Base-by-base conservation (phyloP, 2,329 filamentous ascomycete species). In the Trichoderma afroharzianum region DNA sequence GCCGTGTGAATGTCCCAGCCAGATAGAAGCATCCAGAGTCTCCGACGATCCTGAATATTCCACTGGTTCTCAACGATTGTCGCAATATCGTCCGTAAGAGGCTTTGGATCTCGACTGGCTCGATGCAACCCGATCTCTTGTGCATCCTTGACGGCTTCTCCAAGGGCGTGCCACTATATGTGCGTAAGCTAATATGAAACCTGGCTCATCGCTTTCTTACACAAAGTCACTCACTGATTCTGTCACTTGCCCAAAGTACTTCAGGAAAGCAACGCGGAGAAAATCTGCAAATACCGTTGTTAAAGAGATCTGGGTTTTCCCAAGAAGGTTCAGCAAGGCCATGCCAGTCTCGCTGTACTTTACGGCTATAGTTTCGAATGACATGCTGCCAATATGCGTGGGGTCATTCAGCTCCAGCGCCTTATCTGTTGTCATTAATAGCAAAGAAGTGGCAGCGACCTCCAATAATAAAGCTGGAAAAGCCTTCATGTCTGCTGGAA, bases 201-300 rank as follows among this genome's bases (percentile, higher is more conserved):
- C 3, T 18, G 1, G 6, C 15, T 18, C 36, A 18, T 0, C 1
- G n/a, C n/a, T n/a, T n/a, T n/a, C n/a, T n/a, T n/a, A n/a, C n/a
- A n/a, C n/a, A n/a, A n/a, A n/a, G n/a, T n/a, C n/a, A 43, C 15
- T 43, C 15, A 43, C 39, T 4, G 39, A 43, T 43, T 43, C 39
- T 43, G 3, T 43, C 1, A 43, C 39, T 43, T 43, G 39, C 3
- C 39, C 39, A 43, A 43, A 43, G 0, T 43, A 43, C 3, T 43
- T 43, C 15, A 43, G 39, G n/a, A 43, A 43, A n/a, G 39, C 39
- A 43, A 43, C 39, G 1, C 39, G 39, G 3, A 43, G 39, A 43
- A 43, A 43, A 3, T 43, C 39, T 18, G 15, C 39, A 43, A 43
- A 43, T n/a, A 43, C 39, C 15, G 39, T 43, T 43, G 39, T 43